Percentiles rank a stretch among this genome's conserved stretches.
These are phyloP conservation scores for Chlorella ohadii DNA, from an alignment of 139 green algal genomes.

Conservation along the genomic window DNA sequence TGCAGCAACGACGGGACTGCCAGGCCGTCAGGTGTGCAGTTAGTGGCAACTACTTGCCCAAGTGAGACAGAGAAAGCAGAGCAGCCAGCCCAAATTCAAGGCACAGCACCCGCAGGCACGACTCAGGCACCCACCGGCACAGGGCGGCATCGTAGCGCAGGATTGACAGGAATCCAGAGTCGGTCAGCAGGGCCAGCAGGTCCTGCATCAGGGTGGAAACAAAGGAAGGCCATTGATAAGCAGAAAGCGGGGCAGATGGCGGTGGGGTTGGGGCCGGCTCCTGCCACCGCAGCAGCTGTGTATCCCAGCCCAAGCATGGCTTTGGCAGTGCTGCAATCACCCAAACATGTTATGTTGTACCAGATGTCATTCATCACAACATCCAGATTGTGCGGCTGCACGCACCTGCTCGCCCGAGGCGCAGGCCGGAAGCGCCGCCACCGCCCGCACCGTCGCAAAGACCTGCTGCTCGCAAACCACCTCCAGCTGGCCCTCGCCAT, in stretches of 20 bases:
- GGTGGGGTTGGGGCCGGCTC: background rate
- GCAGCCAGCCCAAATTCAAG: no score
- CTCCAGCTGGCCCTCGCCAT: slow-evolving; percentile 18
- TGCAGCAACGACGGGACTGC: background rate
- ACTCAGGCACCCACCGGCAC: background rate
- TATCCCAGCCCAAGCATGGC: background rate
- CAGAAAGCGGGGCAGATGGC: background rate
- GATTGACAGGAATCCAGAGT: slow-evolving; percentile 21
- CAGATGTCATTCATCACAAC: no score
- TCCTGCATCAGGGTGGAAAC: background rate
- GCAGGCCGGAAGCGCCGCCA: background rate
- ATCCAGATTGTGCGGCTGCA: no score
- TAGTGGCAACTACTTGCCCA: no score
- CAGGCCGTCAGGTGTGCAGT: no score
- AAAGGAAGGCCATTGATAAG: no score
- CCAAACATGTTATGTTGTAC: no score
- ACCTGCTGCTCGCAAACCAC: slow-evolving; percentile 23
- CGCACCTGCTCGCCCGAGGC: background rate
- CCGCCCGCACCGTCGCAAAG: background rate
- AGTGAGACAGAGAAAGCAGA: no score
- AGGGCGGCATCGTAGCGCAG: background rate
- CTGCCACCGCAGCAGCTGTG: background rate
- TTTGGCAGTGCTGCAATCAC: background rate
- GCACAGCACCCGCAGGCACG: no score
- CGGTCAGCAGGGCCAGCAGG: slow-evolving; percentile 17